Evolutionary conservation across 2,329 filamentous ascomycete species (phyloP).

Genomic region (Didymella keratinophila): DNA sequence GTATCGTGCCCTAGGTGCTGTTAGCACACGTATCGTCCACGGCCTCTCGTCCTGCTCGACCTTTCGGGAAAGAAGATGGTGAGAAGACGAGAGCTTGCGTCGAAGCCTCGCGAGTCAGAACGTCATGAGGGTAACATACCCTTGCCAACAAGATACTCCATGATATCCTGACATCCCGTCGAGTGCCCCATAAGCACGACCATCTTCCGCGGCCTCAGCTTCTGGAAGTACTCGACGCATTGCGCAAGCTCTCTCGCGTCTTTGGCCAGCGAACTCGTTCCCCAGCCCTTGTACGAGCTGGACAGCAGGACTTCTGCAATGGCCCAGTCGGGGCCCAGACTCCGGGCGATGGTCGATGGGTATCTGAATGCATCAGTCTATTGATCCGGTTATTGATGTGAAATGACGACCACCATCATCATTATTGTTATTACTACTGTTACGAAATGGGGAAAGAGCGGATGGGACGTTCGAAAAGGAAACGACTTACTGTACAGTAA

Average conservation of each 20-base stretch:
- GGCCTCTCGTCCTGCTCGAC: not conserved
- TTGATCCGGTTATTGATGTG: too few relatives aligned
- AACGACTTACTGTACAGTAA: conserved; percentile 60
- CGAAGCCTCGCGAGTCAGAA: not conserved
- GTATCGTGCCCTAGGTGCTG: conserved; percentile 37
- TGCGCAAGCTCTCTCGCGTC: conserved; percentile 63
- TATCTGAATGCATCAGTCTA: conserved; percentile 50
- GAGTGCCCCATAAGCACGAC: conserved; percentile 75
- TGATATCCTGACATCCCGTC: conserved; percentile 72
- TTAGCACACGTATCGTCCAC: not conserved
- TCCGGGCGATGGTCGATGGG: conserved; percentile 57
- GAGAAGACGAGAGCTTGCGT: not conserved
- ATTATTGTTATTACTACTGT: too few relatives aligned
- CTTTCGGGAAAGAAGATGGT: not conserved
- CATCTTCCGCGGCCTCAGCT: conserved; percentile 55
- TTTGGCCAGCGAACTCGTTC: conserved; percentile 59
- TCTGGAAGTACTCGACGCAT: conserved; percentile 61
- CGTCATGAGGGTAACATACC: conserved; percentile 10
- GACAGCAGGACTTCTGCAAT: conserved; percentile 61
- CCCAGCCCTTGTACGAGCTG: conserved; percentile 65
- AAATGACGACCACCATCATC: too few relatives aligned
- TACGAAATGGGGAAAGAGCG: not conserved
- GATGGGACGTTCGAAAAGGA: not conserved
- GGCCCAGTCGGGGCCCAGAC: conserved; percentile 61
- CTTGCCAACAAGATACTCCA: conserved; percentile 65